A percentile compares a stretch with the other conserved stretches of the same genome.
Evolutionary conservation across 2,329 filamentous ascomycete genomes (phyloP).

Genomic region (Penicillium rolfsii): DNA sequence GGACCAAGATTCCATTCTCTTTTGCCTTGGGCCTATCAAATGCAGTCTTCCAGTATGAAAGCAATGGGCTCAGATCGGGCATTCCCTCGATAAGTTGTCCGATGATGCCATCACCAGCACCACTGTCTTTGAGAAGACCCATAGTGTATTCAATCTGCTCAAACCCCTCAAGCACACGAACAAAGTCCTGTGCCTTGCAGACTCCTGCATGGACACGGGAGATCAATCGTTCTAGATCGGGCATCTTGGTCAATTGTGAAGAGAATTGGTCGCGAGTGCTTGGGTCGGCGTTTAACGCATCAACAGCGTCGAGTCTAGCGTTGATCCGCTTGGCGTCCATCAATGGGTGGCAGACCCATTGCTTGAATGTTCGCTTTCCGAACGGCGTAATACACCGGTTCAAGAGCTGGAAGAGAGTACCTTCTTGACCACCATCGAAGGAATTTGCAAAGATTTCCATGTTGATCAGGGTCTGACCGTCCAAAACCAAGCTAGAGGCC

Average conservation of each 20-base stretch:
- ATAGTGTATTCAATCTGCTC: conserved; percentile 98
- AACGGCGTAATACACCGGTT: conserved; percentile 97
- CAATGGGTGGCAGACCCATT: conserved; percentile 96
- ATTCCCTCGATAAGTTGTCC: conserved; percentile 81
- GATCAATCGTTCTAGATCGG: conserved; percentile 89
- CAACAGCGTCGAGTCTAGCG: conserved; percentile 89
- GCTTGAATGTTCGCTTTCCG: conserved; percentile 90
- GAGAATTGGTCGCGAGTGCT: conserved; percentile 84
- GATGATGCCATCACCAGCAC: conserved; percentile 79
- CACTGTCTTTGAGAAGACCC: conserved; percentile 72
- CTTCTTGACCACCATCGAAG: conserved; percentile 79
- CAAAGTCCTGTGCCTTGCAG: conserved; percentile 90
- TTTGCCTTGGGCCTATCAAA: conserved; percentile 83
- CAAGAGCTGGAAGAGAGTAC: conserved; percentile 85
- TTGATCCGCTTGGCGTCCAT: conserved; percentile 88
- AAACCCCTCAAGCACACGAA: conserved; percentile 90
- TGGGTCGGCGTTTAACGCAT: conserved; percentile 83
- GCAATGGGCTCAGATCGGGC: conserved; percentile 75
- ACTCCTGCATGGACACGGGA: conserved; percentile 90
- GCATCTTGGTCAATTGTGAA: conserved; percentile 84
- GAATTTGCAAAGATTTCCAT: conserved; percentile 96
- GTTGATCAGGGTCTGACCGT: conserved; percentile 95
- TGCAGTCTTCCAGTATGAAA: conserved; percentile 86
- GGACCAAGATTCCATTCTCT: conserved; percentile 79
- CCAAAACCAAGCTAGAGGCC: conserved; percentile 82